These are phyloP conservation scores for Starmerella powellii DNA, from an alignment of 805 yeast genomes.

Conservation along the genomic window DNA sequence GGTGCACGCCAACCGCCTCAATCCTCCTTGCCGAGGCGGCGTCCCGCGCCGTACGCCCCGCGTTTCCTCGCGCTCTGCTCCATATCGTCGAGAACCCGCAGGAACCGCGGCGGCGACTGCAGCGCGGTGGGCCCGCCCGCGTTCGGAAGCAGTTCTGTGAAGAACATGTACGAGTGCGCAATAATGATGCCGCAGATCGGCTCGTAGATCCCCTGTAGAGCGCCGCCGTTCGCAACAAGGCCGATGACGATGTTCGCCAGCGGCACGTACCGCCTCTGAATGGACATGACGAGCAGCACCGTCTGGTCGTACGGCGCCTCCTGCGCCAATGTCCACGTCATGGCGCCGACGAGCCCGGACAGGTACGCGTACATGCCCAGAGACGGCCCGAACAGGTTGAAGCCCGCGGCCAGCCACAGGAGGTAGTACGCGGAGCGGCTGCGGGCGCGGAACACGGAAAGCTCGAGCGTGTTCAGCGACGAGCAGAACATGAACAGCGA, in stretches of 20 bases:
- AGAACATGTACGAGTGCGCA: conserved; percentile 28
- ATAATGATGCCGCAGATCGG: conserved; percentile 26
- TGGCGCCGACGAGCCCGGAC: conserved; percentile 26
- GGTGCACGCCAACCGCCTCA: too few species aligned
- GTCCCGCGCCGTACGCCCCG: conserved; percentile 22
- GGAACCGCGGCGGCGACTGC: conserved; percentile 7
- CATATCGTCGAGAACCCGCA: conserved; percentile 5
- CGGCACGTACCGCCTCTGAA: conserved; percentile 28
- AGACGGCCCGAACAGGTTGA: conserved; percentile 20
- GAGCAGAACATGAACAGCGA: conserved; percentile 9
- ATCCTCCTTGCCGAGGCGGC: conserved; percentile 23
- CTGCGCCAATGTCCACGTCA: conserved; percentile 33
- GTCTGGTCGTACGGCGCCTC: conserved; percentile 26
- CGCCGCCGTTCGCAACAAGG: conserved; percentile 24
- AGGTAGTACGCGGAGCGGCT: conserved; percentile 19
- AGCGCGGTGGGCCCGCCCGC: conserved; percentile 24
- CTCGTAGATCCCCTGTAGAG: conserved; percentile 16
- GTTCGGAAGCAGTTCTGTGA: conserved; percentile 25
- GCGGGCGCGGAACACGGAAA: conserved; percentile 4
- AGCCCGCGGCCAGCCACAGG: conserved; percentile 15
- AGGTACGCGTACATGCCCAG: conserved; percentile 21
- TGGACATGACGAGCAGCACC: conserved; percentile 25
- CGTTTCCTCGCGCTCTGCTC: conserved; percentile 7
- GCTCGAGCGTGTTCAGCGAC: conserved; percentile 11
- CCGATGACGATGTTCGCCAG: conserved; percentile 25